A percentile compares a stretch with the other conserved stretches of the same genome.
Conservation (phyloP, 2,329 filamentous ascomycete genomes). For the Venturia pyrina region DNA sequence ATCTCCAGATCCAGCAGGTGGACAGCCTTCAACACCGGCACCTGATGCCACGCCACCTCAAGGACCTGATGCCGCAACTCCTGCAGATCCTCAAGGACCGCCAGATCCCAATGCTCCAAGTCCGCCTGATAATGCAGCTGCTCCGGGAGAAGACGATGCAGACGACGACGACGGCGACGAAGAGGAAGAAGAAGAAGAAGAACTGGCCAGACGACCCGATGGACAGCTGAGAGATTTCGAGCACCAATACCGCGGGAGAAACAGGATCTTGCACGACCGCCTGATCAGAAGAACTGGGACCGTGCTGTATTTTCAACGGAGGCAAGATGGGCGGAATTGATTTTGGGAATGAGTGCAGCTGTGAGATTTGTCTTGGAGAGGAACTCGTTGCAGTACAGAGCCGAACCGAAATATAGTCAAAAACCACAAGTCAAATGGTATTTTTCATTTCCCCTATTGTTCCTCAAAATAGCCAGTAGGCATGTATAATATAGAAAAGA, state of each 20-base stretch:
- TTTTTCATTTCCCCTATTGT: no score
- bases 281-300: not conserved
- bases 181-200: no score
- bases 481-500: no score
- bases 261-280: not conserved
- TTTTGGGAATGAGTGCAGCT: not conserved
- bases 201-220: not conserved
- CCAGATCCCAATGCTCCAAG: not conserved
- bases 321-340: not conserved
- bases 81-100: not conserved
- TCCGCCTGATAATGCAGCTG: not conserved
- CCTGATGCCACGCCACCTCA: not conserved
- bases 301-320: not conserved
- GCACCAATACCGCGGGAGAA: not conserved
- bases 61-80: not conserved
- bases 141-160: not conserved
- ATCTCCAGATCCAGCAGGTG: not conserved
- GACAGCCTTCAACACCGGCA: not conserved
- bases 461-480: no score
- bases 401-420: no score
- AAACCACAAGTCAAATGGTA: no score
- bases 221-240: not conserved
- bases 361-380: not conserved
- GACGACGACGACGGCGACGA: no score
- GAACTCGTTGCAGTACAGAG: no score